Evolutionary conservation across 768 basidiomycete species (phyloP).

Genomic region (Mycena kentingensis): DNA sequence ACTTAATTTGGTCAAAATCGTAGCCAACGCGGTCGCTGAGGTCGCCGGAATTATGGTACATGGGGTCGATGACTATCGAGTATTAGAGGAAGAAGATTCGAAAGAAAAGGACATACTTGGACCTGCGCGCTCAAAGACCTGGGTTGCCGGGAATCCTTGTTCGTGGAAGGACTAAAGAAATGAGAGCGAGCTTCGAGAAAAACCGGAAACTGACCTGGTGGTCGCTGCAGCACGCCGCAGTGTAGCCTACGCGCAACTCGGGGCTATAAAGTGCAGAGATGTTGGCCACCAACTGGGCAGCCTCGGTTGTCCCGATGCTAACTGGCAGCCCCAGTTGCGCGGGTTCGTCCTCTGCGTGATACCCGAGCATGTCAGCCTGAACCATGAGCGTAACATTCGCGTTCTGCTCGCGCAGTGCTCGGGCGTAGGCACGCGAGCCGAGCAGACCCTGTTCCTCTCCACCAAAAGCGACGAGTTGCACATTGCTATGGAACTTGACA

Average conservation of each 20-base stretch:
- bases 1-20: slow-evolving; percentile 78
- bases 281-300: slow-evolving; percentile 72
- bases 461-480: slow-evolving; percentile 82
- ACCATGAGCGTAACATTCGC: slow-evolving; percentile 81
- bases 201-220: slow-evolving; percentile 58
- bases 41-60: slow-evolving; percentile 89
- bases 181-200: neutral
- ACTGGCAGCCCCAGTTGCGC: slow-evolving; percentile 81
- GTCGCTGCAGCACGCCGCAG: slow-evolving; percentile 86
- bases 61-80: slow-evolving; percentile 73
- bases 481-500: slow-evolving; percentile 71
- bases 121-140: slow-evolving; percentile 87
- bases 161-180: slow-evolving; percentile 68
- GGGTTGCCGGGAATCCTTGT: slow-evolving; percentile 83
- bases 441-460: slow-evolving; percentile 91
- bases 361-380: slow-evolving; percentile 92
- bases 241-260: slow-evolving; percentile 70
- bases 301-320: slow-evolving; percentile 76
- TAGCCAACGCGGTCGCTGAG: slow-evolving; percentile 77
- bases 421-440: slow-evolving; percentile 78
- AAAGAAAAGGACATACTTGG: slow-evolving; percentile 47
- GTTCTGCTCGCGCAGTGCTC: slow-evolving; percentile 57
- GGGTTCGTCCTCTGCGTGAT: slow-evolving; percentile 77
- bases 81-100: slow-evolving; percentile 2
- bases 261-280: slow-evolving; percentile 80